Conservation (phyloP, 2,329 filamentous ascomycete species). For the Zymoseptoria tritici region DNA sequence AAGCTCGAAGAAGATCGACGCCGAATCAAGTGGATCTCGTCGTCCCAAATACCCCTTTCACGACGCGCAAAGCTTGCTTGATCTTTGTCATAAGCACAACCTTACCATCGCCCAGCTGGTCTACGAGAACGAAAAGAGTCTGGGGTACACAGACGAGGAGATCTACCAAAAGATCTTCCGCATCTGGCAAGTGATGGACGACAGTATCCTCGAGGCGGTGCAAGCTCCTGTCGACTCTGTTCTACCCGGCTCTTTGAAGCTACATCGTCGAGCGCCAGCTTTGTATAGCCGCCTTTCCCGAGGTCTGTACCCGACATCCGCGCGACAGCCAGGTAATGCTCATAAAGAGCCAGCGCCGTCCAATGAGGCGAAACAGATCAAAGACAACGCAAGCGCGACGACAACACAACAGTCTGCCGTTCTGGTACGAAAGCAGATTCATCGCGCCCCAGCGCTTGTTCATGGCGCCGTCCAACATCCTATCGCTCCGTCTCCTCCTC, state of each 20-base stretch:
- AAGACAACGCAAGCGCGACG: too few species aligned
- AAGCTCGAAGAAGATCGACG: background rate
- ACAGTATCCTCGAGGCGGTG: conserved; percentile 45
- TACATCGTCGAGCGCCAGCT: conserved; percentile 42
- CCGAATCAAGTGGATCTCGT: conserved; percentile 4
- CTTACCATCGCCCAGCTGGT: conserved; percentile 47
- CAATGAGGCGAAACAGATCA: too few species aligned
- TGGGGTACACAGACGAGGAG: conserved; percentile 45
- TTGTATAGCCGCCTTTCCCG: conserved; percentile 41
- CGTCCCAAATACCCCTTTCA: conserved; percentile 43
- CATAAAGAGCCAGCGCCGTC: too few species aligned
- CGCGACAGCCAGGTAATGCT: too few species aligned
- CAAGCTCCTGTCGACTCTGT: conserved; percentile 38
- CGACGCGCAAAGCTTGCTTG: conserved; percentile 41
- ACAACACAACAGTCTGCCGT: too few species aligned
- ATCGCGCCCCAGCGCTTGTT: conserved; percentile 20
- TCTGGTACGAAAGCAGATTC: too few species aligned
- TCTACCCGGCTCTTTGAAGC: conserved; percentile 43
- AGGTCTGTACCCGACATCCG: conserved; percentile 36
- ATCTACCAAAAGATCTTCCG: conserved; percentile 42
- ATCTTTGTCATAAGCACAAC: conserved; percentile 44
- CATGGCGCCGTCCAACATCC: conserved; percentile 43
- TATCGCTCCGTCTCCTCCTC: conserved; percentile 39
- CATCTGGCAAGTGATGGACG: conserved; percentile 48
- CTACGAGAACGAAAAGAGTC: conserved; percentile 48